phyloP scores from a whole-genome alignment of 2,329 filamentous ascomycete species.

The Trichophyton schoenleinii region DNA sequence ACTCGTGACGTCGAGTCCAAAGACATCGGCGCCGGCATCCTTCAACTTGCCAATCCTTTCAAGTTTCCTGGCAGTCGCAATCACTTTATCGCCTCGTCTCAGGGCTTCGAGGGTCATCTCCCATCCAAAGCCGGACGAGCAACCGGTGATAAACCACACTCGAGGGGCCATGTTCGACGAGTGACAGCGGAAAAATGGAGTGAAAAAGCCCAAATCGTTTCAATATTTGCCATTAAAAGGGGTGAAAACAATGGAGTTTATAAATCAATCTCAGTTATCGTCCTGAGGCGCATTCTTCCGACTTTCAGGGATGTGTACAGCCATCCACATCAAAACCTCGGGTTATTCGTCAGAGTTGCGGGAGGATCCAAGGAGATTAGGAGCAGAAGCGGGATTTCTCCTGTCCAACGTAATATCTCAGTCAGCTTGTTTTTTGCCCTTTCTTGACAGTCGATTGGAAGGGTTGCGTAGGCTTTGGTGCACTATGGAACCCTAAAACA shows the following conservation, averaged over 20 bases:
- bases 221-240: no score
- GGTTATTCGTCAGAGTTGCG: not conserved
- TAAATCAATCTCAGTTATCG: not conserved
- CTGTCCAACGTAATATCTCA: not conserved
- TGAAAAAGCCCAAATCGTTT: no score
- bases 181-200: not conserved
- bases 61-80: constrained; percentile 25
- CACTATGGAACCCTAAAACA: not conserved
- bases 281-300: not conserved
- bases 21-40: constrained; percentile 16
- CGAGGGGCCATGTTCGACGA: constrained; percentile 11
- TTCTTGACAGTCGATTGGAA: not conserved
- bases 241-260: not conserved
- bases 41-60: constrained; percentile 19
- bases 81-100: constrained; percentile 23
- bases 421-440: not conserved
- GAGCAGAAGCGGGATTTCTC: not conserved
- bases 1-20: constrained; percentile 19
- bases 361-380: not conserved
- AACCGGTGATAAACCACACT: constrained; percentile 28
- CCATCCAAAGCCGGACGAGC: constrained; percentile 24
- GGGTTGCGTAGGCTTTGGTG: not conserved
- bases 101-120: constrained; percentile 20
- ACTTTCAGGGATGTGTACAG: not conserved
- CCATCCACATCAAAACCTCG: not conserved